These are phyloP conservation scores for Solanum phureja DNA, from an alignment of 257 asterid species.

Conservation along the genomic window DNA sequence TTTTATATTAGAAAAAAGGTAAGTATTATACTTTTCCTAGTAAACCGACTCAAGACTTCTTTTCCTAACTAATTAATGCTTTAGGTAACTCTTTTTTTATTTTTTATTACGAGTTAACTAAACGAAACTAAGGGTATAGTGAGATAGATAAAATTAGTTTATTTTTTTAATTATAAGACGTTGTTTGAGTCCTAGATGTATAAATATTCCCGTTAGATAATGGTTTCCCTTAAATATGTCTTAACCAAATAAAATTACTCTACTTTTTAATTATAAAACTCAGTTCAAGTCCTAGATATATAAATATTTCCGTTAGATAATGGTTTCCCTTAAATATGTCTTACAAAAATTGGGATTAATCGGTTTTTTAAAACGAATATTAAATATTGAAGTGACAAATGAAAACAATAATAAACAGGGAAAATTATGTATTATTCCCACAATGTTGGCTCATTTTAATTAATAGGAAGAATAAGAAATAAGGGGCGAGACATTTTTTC, in stretches of 20 bases:
- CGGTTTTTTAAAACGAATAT: accelerated
- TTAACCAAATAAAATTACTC: no score
- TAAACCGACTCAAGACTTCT: background rate
- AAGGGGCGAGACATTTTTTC: background rate
- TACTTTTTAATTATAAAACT: accelerated
- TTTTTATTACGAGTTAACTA: background rate
- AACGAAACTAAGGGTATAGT: no score
- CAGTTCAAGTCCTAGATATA: no score
- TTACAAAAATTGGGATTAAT: accelerated
- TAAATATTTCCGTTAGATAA: background rate
- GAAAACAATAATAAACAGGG: background rate
- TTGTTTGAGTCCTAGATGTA: accelerated
- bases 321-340: background rate
- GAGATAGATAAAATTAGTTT: no score
- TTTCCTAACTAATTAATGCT: background rate
- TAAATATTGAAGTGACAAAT: no score
- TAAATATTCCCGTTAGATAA: background rate
- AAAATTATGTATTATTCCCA: background rate
- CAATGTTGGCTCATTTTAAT: background rate
- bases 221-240: background rate
- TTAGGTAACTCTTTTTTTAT: background rate
- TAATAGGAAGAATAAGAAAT: background rate
- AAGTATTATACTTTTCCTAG: background rate
- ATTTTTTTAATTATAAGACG: background rate
- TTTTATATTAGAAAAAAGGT: background rate